Conservation (phyloP, 164 flowering plant species). For the Vitis amurensis region DNA sequence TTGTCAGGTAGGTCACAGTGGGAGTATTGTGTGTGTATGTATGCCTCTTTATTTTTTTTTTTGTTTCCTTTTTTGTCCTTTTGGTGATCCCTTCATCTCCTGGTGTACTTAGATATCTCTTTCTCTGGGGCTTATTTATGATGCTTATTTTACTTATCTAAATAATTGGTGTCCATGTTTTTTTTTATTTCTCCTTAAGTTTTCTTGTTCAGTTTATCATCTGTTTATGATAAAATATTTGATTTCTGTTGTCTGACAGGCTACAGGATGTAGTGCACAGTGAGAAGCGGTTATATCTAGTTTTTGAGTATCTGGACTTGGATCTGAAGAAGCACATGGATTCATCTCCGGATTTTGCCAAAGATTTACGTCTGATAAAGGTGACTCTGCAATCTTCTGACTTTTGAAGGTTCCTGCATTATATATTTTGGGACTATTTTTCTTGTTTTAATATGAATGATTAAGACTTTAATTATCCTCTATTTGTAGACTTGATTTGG, state of each 20-base stretch:
- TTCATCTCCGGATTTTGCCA: constrained; percentile 78
- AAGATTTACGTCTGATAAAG: constrained; percentile 70
- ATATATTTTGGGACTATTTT: neutral
- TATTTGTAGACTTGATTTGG: neutral
- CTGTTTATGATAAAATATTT: neutral
- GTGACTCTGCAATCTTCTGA: constrained; percentile 59
- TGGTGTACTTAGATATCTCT: no score
- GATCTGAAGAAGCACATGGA: constrained; percentile 99
- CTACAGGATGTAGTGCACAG: constrained; percentile 96
- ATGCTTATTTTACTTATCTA: no score
- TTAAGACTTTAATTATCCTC: neutral
- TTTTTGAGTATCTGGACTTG: constrained; percentile 93
- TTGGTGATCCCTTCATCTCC: no score
- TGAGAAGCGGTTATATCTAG: constrained; percentile 86
- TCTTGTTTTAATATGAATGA: constrained; percentile 2
- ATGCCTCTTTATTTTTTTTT: no score
- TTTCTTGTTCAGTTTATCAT: neutral
- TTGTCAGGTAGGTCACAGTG: constrained; percentile 61
- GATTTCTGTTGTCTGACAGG: constrained; percentile 36
- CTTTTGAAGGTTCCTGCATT: constrained; percentile 6
- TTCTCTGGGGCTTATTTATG: no score
- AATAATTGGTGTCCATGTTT: neutral
- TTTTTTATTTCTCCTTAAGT: neutral
- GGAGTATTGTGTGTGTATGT: no score
- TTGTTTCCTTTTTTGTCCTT: no score